Conservation (phyloP, 1,284 basidiomycete species). For the Ganoderma meredithae region DNA sequence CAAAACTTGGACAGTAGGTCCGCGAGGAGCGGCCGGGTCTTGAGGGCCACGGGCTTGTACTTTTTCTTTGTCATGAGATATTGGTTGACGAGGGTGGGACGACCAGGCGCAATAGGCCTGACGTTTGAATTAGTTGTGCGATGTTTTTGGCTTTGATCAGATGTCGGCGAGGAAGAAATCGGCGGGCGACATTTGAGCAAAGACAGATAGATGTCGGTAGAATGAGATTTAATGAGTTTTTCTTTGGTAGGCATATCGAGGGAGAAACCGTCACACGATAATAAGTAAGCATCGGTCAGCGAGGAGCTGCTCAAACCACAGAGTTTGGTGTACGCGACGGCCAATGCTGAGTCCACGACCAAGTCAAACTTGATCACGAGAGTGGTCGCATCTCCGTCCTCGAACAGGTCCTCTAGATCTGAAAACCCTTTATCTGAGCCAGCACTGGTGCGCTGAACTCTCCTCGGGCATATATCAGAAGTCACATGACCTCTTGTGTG, state of each 20-base stretch:
- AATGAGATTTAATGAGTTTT: neutral
- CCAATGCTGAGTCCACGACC: neutral
- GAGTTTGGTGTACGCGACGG: neutral
- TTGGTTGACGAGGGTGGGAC: neutral
- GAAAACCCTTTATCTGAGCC: too few species aligned
- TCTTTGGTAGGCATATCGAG: neutral
- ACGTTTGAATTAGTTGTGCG: too few species aligned
- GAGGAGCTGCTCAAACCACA: neutral
- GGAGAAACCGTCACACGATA: neutral
- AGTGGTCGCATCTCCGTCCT: neutral
- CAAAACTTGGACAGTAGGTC: constrained; percentile 42
- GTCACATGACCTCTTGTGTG: constrained; percentile 17
- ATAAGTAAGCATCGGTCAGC: neutral
- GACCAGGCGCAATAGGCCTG: too few species aligned
- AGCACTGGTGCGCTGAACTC: too few species aligned
- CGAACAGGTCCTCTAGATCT: neutral
- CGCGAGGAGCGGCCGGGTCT: constrained; percentile 39
- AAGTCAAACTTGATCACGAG: neutral
- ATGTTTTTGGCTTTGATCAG: too few species aligned
- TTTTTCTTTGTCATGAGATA: constrained; percentile 35
- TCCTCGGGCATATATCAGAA: constrained; percentile 41
- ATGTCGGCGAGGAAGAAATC: too few species aligned
- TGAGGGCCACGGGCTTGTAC: constrained; percentile 47
- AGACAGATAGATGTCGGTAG: neutral
- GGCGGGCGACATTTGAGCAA: neutral